Conservation (phyloP, 2,329 filamentous ascomycete genomes). For the Magnaporthiopsis rhizophila region DNA sequence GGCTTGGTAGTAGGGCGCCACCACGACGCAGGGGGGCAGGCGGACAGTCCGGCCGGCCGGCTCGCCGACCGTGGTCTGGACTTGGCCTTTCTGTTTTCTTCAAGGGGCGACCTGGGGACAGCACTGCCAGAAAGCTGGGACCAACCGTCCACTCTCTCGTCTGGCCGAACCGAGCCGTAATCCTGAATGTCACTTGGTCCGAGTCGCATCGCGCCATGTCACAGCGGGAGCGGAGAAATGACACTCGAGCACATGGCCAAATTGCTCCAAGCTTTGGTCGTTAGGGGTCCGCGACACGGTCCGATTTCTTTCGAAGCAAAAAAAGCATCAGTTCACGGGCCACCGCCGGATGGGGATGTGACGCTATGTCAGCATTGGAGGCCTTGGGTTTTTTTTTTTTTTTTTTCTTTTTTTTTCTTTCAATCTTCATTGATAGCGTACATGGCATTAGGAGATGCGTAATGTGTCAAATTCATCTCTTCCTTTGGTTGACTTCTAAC, state of each 20-base stretch:
- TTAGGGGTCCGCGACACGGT: not conserved
- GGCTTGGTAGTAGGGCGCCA: too few relatives aligned
- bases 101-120: not conserved
- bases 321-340: not conserved
- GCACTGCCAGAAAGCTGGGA: not conserved
- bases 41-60: too few relatives aligned
- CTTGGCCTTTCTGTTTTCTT: not conserved
- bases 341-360: not conserved
- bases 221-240: conserved; percentile 7
- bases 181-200: not conserved
- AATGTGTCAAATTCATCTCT: not conserved
- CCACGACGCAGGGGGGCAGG: too few relatives aligned
- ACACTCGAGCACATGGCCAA: conserved; percentile 6
- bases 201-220: conserved; percentile 3
- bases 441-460: not conserved
- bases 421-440: not conserved
- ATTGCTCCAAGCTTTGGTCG: not conserved
- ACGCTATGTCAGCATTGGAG: too few relatives aligned
- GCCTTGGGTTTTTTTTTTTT: not conserved
- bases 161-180: not conserved
- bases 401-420: not conserved
- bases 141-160: not conserved
- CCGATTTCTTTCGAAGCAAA: not conserved
- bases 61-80: not conserved
- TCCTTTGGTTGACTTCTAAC: too few relatives aligned